Base-by-base conservation (phyloP, 2,329 filamentous ascomycete genomes). In the Niveomyces coronatus region DNA sequence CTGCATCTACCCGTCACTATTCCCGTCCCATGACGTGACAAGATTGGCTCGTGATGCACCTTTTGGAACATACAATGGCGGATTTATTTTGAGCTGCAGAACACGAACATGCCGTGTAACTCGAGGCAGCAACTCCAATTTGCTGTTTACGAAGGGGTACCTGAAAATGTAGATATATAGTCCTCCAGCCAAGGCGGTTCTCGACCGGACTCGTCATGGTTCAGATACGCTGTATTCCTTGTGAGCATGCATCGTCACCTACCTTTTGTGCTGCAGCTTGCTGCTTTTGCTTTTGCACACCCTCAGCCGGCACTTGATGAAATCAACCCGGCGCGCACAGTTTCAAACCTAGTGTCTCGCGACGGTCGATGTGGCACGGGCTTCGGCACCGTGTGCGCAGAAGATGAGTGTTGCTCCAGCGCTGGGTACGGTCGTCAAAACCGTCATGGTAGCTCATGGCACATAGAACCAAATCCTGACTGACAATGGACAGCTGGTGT, bases 281-380 rank as follows among this genome's bases (percentile, higher is more conserved):
- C 31, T 11, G 9, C 16, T 3, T 10, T 39, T 9, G 14, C 15
- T 4, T 10, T 9, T 1, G 30, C 31, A 5, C 37, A 39, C 30
- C 37, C 29, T 2, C 11, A 27, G 5, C 6, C 5, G 6, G 14
- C 23, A 11, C 4, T 14, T 17, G 30, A 39, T n/a, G 16, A 9
- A 9, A 16, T 5, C 3, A 14, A 4, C n/a, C n/a, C n/a, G 4
- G 1, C 23, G 16, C 16, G 11, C 20, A 10, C 17, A 13, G 30
- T 9, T n/a, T 33, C 36, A 10, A 16, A 22, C 22, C 37, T 28
- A 14, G 19, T 34, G 20, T 27, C 20, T 5, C 16, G 14, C 11
- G 34, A 67, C 60, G 42, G 74, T 66, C 49, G 74, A 64, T 56
- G 62, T 49, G 51, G 70, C 57, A 49, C 50, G 2, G 49, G 53